phyloP scores from a whole-genome alignment of 345 rosid species.

The Eucalyptus curtisii region DNA sequence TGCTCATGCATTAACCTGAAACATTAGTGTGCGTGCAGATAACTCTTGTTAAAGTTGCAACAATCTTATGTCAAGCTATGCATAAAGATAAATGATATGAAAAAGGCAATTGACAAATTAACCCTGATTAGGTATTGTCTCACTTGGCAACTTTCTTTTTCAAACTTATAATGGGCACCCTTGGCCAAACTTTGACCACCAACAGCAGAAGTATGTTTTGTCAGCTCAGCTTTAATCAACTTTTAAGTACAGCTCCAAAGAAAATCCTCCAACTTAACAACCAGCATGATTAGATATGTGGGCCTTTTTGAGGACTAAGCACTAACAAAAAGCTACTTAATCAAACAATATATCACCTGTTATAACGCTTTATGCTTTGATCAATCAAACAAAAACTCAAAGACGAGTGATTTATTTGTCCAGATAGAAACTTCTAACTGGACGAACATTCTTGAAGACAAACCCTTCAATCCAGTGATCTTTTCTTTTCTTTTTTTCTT shows the following conservation, averaged over 20 bases:
- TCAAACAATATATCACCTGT: background rate
- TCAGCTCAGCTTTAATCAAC: background rate
- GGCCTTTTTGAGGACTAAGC: background rate
- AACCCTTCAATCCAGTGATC: background rate
- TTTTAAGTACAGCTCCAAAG: background rate
- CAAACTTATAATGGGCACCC: background rate
- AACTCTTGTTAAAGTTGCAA: background rate
- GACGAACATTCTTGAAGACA: background rate
- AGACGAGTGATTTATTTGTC: background rate
- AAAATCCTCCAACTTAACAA: background rate
- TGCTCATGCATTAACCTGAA: background rate
- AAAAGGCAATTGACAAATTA: background rate
- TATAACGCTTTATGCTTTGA: background rate
- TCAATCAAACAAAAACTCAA: background rate
- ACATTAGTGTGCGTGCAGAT: background rate
- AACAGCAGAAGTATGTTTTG: background rate
- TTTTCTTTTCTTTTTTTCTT: background rate
- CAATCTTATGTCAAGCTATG: background rate
- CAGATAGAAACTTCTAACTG: background rate
- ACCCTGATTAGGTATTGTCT: background rate
- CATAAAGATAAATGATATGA: background rate
- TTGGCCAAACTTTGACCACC: background rate
- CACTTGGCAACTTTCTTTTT: background rate
- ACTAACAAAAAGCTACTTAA: background rate
- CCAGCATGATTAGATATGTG: slow-evolving; percentile 1